A percentile compares a stretch with the other conserved stretches of the same genome.
Evolutionary conservation across 2,329 filamentous ascomycete species (phyloP).

Genomic region (Alternaria rosae): DNA sequence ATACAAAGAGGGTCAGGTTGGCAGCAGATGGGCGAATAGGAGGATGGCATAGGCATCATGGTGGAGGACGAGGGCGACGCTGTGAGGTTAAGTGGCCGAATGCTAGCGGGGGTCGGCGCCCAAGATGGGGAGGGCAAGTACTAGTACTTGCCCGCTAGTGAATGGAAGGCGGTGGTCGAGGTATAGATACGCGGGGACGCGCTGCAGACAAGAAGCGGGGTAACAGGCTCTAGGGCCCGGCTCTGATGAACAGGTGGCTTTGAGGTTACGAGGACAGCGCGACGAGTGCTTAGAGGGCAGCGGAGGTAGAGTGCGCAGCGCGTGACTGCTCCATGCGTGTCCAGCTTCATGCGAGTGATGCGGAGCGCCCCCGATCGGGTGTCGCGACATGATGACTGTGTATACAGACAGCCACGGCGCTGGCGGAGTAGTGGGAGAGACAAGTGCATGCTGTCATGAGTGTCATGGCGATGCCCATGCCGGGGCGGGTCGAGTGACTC

Average conservation of each 20-base stretch:
- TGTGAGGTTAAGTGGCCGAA: slow-evolving; percentile 40
- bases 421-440: neutral
- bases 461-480: neutral
- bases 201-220: slow-evolving; percentile 48
- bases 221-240: slow-evolving; percentile 40
- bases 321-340: slow-evolving; percentile 43
- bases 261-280: slow-evolving; percentile 41
- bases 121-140: slow-evolving; percentile 30
- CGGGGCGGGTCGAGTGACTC: neutral
- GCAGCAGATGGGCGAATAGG: slow-evolving; percentile 46
- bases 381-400: slow-evolving; percentile 21
- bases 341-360: slow-evolving; percentile 39
- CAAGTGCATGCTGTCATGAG: slow-evolving; percentile 10
- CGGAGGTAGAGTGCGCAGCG: slow-evolving; percentile 36
- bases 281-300: slow-evolving; percentile 35
- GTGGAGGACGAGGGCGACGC: slow-evolving; percentile 43
- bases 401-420: neutral
- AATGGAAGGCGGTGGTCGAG: slow-evolving; percentile 9
- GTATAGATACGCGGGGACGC: slow-evolving; percentile 40
- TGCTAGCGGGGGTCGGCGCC: slow-evolving; percentile 39
- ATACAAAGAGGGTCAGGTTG: slow-evolving; percentile 49
- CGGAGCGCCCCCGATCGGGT: slow-evolving; percentile 34
- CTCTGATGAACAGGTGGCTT: slow-evolving; percentile 48
- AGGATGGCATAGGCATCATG: slow-evolving; percentile 31
- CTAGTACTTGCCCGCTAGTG: slow-evolving; percentile 31